These are phyloP conservation scores for Exophiala phaeomuriformis DNA, from an alignment of 2,329 filamentous ascomycete species.

Conservation along the genomic window DNA sequence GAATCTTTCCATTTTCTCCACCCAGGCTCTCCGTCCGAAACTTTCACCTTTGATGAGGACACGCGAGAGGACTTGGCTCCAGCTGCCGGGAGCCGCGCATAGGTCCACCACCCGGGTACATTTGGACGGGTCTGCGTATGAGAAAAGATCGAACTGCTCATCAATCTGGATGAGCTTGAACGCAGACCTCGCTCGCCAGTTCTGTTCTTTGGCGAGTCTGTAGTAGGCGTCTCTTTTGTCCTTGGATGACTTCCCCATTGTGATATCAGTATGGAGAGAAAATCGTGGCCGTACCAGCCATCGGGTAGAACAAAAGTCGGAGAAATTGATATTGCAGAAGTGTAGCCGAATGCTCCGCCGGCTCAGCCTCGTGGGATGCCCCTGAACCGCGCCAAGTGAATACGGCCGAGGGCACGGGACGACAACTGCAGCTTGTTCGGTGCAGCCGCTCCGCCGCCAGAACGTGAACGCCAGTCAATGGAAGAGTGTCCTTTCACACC, in stretches of 20 bases:
- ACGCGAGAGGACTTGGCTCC: conserved; percentile 92
- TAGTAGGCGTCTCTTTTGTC: conserved; percentile 99
- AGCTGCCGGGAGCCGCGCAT: conserved; percentile 90
- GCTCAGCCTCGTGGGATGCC: background rate
- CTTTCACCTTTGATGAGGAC: conserved; percentile 90
- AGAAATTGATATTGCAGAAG: background rate
- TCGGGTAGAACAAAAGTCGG: background rate
- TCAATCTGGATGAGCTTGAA: conserved; percentile 97
- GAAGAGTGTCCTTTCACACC: background rate
- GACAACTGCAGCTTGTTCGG: background rate
- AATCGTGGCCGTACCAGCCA: background rate
- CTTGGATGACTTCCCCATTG: conserved; percentile 95
- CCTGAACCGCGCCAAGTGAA: background rate
- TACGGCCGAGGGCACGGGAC: background rate
- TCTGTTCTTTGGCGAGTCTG: conserved; percentile 94
- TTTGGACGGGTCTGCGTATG: conserved; percentile 49
- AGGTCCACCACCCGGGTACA: conserved; percentile 92
- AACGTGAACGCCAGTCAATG: background rate
- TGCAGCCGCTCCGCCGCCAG: too few species aligned
- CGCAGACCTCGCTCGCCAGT: conserved; percentile 90
- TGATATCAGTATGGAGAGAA: background rate
- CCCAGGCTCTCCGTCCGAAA: conserved; percentile 78
- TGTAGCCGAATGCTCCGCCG: background rate
- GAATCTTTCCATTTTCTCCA: conserved; percentile 64
- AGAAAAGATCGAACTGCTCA: conserved; percentile 91